Evolutionary conservation across 176 grass and related monocot species (phyloP).

Genomic region (Dendrocalamus sinicus): DNA sequence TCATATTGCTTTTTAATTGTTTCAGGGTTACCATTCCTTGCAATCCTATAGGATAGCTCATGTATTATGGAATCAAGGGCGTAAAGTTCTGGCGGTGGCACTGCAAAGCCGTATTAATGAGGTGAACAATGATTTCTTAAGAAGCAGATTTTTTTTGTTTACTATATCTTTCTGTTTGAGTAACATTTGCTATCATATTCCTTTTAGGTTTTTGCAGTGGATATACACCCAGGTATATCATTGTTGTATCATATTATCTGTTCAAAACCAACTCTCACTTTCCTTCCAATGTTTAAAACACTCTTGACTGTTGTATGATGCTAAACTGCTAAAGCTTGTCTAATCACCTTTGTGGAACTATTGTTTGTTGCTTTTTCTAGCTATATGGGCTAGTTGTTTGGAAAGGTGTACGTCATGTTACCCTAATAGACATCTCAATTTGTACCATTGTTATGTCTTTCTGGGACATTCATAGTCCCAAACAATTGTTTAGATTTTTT

Average conservation of each 20-base stretch:
- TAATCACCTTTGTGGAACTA: neutral
- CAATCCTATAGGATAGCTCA: conserved; percentile 96
- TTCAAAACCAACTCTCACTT: neutral
- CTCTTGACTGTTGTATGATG: neutral
- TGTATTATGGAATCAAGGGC: conserved; percentile 94
- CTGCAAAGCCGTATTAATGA: conserved; percentile 98
- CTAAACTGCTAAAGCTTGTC: neutral
- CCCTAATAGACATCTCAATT: neutral
- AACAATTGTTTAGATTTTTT: neutral
- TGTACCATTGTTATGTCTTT: neutral
- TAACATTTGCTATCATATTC: conserved; percentile 33
- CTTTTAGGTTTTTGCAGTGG: conserved; percentile 93
- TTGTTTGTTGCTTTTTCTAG: neutral
- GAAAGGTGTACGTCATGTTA: neutral
- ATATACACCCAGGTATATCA: conserved; percentile 94
- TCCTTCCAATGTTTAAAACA: neutral
- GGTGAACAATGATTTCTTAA: conserved; percentile 59
- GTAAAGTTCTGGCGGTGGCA: conserved; percentile 87
- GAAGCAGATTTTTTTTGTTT: conserved; percentile 16
- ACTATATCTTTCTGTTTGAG: conserved; percentile 9
- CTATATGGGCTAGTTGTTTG: neutral
- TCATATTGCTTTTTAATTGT: conserved; percentile 15
- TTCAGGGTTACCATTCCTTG: conserved; percentile 94
- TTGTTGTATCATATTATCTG: conserved; percentile 13
- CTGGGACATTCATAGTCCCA: neutral